Percentiles rank a stretch among this genome's conserved stretches.
Evolutionary conservation across 805 yeast species (phyloP).

Genomic region (Huiozyma sinensis): DNA sequence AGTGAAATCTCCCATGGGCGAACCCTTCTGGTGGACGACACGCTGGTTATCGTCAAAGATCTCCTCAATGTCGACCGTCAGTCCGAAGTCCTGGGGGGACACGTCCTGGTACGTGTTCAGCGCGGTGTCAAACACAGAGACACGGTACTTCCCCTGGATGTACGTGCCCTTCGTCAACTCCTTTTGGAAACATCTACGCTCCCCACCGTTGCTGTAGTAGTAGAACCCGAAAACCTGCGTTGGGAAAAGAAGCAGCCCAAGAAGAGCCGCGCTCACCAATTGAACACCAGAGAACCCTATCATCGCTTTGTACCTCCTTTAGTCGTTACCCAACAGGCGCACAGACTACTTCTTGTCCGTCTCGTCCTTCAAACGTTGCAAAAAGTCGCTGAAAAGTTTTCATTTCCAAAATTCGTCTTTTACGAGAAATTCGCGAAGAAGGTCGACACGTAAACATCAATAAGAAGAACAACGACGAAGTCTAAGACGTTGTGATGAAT

Average conservation of each 20-base stretch:
- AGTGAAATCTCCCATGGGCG: slow-evolving; percentile 57
- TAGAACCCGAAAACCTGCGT: slow-evolving; percentile 32
- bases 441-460: no score
- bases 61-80: slow-evolving; percentile 42
- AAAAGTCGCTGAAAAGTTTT: no score
- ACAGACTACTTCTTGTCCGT: no score
- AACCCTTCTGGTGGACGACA: slow-evolving; percentile 59
- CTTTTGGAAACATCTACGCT: slow-evolving; percentile 45
- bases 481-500: slow-evolving; percentile 30
- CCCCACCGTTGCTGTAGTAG: slow-evolving; percentile 38
- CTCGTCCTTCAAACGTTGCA: no score
- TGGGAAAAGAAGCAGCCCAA: slow-evolving; percentile 14
- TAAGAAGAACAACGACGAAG: no score
- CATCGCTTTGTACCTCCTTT: no score
- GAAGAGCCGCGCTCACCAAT: not conserved
- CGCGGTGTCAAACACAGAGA: slow-evolving; percentile 35
- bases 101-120: slow-evolving; percentile 28
- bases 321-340: no score
- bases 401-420: no score
- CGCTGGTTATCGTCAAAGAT: slow-evolving; percentile 70
- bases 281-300: no score
- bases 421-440: no score
- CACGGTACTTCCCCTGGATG: slow-evolving; percentile 38
- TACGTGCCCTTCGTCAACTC: slow-evolving; percentile 42
- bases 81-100: slow-evolving; percentile 29